phyloP scores from a whole-genome alignment of 148 eudicot species.

The Silene conica region DNA sequence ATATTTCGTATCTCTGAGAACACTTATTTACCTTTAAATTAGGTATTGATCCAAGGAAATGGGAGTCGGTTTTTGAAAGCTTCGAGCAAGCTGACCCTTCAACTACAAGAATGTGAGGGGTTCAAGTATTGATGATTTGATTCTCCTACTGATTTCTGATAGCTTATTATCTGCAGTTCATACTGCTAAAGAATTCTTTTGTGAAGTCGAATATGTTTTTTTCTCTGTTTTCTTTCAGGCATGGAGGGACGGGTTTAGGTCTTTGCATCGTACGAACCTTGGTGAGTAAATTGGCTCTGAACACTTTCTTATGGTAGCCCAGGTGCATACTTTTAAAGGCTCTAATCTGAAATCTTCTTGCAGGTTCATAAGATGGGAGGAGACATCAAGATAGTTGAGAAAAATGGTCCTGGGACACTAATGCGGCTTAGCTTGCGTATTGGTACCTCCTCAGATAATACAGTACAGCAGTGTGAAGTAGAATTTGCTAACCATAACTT shows the following conservation, averaged over 20 bases:
- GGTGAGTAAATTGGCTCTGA: slow-evolving; percentile 49
- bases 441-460: slow-evolving; percentile 40
- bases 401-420: slow-evolving; percentile 78
- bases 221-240: slow-evolving; percentile 46
- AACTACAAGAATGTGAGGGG: slow-evolving; percentile 80
- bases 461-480: slow-evolving; percentile 39
- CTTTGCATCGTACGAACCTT: slow-evolving; percentile 89
- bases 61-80: slow-evolving; percentile 98
- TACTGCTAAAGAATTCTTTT: neutral
- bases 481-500: slow-evolving; percentile 45
- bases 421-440: slow-evolving; percentile 68
- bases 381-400: slow-evolving; percentile 81
- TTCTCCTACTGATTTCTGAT: neutral
- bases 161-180: neutral
- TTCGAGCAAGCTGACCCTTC: slow-evolving; percentile 99
- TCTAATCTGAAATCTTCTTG: slow-evolving; percentile 6
- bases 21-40: neutral
- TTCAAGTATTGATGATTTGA: neutral
- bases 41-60: slow-evolving; percentile 93
- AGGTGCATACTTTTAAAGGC: neutral
- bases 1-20: neutral
- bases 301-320: neutral
- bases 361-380: slow-evolving; percentile 98
- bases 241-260: slow-evolving; percentile 99
- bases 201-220: neutral